A percentile compares a stretch with the other conserved stretches of the same genome.
Conservation (phyloP, 202 grass and related monocot genomes). For the Saccharum hybrid region DNA sequence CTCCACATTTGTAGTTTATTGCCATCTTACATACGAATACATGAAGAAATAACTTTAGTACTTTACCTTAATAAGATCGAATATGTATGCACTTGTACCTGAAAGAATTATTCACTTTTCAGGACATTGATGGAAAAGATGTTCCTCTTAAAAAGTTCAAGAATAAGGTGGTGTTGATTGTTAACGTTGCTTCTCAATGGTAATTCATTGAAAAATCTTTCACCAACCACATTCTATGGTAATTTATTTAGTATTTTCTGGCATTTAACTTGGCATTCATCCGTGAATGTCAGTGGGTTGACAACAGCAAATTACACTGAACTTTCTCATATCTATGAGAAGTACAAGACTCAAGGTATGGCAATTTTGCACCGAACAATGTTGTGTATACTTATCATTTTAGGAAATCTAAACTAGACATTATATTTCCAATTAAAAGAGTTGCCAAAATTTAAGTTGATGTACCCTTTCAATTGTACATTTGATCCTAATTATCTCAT, state of each 20-base stretch:
- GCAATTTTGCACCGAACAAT: constrained; percentile 19
- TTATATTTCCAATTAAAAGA: neutral
- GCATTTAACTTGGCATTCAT: constrained; percentile 32
- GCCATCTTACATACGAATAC: constrained; percentile 1
- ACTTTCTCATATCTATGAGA: constrained; percentile 94
- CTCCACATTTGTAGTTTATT: neutral
- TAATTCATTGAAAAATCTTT: constrained; percentile 47
- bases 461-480: constrained; percentile 23
- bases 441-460: neutral
- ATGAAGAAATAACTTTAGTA: neutral
- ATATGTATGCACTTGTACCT: constrained; percentile 9
- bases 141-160: constrained; percentile 91
- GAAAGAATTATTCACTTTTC: constrained; percentile 34
- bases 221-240: neutral
- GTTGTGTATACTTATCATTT: constrained; percentile 29
- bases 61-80: constrained; percentile 8
- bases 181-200: constrained; percentile 98
- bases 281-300: constrained; percentile 65
- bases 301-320: constrained; percentile 96
- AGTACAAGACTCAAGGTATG: constrained; percentile 97
- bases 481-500: constrained; percentile 1
- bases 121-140: constrained; percentile 96
- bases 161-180: constrained; percentile 75
- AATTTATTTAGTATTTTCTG: constrained; percentile 11
- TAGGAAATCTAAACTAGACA: neutral